Evolutionary conservation across 768 basidiomycete species (phyloP), one percentile per base, ranked within the genome.

Genomic region (Xerocomellus dryophilus): DNA sequence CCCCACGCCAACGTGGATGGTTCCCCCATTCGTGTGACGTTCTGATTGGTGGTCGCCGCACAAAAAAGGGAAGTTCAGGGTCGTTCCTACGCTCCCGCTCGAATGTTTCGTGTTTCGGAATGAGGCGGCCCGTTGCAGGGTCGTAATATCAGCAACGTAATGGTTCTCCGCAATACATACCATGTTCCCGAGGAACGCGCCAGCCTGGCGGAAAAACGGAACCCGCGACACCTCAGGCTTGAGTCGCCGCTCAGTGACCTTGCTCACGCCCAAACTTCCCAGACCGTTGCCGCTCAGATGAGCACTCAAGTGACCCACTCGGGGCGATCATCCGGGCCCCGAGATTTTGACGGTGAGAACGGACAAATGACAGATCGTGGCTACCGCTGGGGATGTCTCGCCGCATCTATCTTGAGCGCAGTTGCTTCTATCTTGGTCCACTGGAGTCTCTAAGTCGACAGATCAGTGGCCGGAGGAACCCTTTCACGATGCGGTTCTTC

Each of bases 61-160:
- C 53, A 27, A 50, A 67, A 59, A 65, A 65, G 51, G 64, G 10
- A 58, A 56, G 38, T 12, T 42, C 38, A 25, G 32, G 44, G 42
- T 44, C 25, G 47, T 48, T 25, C 27, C 23, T 48, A 11, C 20
- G 15, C 40, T 14, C 50, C 15, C 31, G n/a, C 39, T 42, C 31
- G 7, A 44, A 27, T 32, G 47, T 47, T 39, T 56, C 41, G 27
- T 32, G 53, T 47, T 49, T 47, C 51, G 43, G 38, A 43, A 50
- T 18, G 8, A 29, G 32, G 20, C 54, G 43, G 50, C 34, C 62
- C 41, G 43, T 42, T 25, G 31, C 59, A 58, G 63, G 60, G 60
- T 64, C 53, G 31, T 43, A 36, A 7, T 35, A 40, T 47, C 40
- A 35, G 20, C 48, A 47, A 63, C 58, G 64, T 61, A 48, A 66